Evolutionary conservation across 2,329 filamentous ascomycete species (phyloP), one percentile per base, ranked within the genome.

Genomic region (Xylaria sp.): DNA sequence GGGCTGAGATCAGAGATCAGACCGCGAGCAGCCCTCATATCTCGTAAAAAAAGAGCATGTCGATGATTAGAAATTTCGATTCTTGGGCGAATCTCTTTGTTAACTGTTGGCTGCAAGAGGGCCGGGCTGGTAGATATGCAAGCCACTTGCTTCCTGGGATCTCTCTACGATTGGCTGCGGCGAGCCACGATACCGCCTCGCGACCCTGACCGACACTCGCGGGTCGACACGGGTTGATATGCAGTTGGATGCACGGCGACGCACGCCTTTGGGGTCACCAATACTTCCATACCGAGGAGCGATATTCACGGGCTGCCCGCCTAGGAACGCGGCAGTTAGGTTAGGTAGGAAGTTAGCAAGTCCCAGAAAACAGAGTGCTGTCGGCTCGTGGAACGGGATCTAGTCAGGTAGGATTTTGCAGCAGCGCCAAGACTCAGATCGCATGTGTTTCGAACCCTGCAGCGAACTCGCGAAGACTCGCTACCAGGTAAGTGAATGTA

Each of bases 151-250:
- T 47, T 26, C 7, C 11, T 21, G 18, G 38, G 37, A 46, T 20
- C 29, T 40, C 7, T 1, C 24, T 50, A 38, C 24, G 29, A 56
- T 59, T 61, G 58, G 58, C 29, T 48, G 16, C 19, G 17, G 8
- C 22, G 40, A 8, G 17, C 17, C 19, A 22, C 24, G 18, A 13
- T 34, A 34, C 8, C 29, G 29, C 17, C 21, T 29, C 50, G 45
- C 38, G n/a, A 21, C 52, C 54, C 54, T 58, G 54, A 58, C 58
- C 55, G 58, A 60, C 55, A 56, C 52, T 56, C 44, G 46, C 47
- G 52, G 47, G 47, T 24, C 17, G 44, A 46, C 29, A 34, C 41
- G 29, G 39, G 20, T 48, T 39, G 44, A 37, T 44, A 56, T 60
- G 44, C 52, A 52, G 54, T 58, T 60, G 46, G 51, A 56, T 39